A percentile compares a stretch with the other conserved stretches of the same genome.
phyloP scores from a whole-genome alignment of 208 protist genomes.

The Trypanosoma brucei region DNA sequence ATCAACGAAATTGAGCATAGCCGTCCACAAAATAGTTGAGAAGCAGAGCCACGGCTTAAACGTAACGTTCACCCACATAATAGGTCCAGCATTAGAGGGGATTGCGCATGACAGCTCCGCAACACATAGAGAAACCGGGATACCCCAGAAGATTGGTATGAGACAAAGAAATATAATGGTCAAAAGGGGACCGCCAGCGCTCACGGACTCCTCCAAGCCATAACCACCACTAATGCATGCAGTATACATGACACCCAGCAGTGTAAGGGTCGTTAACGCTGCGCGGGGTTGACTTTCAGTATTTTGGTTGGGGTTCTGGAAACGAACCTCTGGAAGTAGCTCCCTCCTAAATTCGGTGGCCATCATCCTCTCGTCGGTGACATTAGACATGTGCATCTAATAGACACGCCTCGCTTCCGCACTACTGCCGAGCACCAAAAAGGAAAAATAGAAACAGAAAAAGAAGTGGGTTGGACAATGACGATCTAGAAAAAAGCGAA shows the following conservation, averaged over 20 bases:
- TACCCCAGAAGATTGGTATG: constrained; percentile 85
- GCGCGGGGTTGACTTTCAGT: constrained; percentile 54
- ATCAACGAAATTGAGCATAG: constrained; percentile 82
- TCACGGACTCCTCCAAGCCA: constrained; percentile 83
- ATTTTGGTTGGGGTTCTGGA: constrained; percentile 41
- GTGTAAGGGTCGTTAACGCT: constrained; percentile 71
- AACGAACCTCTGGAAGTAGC: constrained; percentile 56
- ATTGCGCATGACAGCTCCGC: constrained; percentile 84
- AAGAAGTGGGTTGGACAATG: background rate
- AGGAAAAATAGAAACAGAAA: background rate
- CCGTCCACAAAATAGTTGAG: constrained; percentile 78
- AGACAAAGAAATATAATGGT: constrained; percentile 80
- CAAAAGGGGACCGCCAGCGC: constrained; percentile 80
- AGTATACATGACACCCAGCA: constrained; percentile 89
- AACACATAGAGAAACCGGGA: constrained; percentile 84
- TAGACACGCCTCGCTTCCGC: too few relatives aligned
- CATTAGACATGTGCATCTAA: background rate
- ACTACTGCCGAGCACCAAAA: background rate
- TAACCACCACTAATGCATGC: constrained; percentile 87
- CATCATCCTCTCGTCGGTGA: background rate
- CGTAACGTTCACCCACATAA: constrained; percentile 91
- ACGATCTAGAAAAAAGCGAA: too few relatives aligned
- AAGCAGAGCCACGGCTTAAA: constrained; percentile 83
- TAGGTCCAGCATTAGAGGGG: constrained; percentile 84
- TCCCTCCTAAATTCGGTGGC: background rate